phyloP scores from a whole-genome alignment of 768 basidiomycete genomes.

The Lyophyllum decastes region DNA sequence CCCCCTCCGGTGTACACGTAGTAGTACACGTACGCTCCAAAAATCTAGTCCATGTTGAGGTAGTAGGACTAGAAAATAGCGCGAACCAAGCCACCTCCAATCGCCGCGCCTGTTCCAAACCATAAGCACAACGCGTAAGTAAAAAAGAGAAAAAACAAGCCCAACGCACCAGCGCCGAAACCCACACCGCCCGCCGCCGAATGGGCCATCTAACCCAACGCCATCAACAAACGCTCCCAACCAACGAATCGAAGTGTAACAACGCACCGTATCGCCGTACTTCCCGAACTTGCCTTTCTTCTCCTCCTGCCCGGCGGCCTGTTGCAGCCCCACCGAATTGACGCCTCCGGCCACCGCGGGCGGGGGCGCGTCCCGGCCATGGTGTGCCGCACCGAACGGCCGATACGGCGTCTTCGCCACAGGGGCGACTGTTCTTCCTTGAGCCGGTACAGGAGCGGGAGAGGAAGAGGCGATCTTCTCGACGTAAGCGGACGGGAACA shows the following conservation, averaged over 20 bases:
- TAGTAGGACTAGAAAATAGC: conserved; percentile 29
- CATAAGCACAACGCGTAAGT: background rate
- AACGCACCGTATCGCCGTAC: conserved; percentile 59
- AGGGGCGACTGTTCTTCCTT: conserved; percentile 18
- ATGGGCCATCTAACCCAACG: conserved; percentile 58
- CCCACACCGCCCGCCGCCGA: conserved; percentile 73
- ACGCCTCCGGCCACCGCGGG: conserved; percentile 32
- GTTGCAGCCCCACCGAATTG: conserved; percentile 47
- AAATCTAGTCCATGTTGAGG: no score
- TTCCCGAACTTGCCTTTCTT: conserved; percentile 64
- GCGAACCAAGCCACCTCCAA: conserved; percentile 34
- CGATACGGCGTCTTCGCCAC: conserved; percentile 35
- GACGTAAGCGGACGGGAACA: conserved; percentile 80
- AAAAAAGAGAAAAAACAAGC: background rate
- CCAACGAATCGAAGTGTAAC: no score
- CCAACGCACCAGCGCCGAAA: conserved; percentile 71
- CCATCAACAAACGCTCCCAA: no score
- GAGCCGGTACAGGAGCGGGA: conserved; percentile 4
- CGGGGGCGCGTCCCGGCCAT: conserved; percentile 38
- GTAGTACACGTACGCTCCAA: background rate
- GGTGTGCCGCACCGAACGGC: conserved; percentile 47
- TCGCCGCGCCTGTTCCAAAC: conserved; percentile 27
- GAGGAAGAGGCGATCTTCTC: conserved; percentile 44
- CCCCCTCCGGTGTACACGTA: no score
- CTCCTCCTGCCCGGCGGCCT: conserved; percentile 36